A percentile compares a stretch with the other conserved stretches of the same genome.
phyloP scores from a whole-genome alignment of 805 yeast genomes.

The Sungouiella thailandica region DNA sequence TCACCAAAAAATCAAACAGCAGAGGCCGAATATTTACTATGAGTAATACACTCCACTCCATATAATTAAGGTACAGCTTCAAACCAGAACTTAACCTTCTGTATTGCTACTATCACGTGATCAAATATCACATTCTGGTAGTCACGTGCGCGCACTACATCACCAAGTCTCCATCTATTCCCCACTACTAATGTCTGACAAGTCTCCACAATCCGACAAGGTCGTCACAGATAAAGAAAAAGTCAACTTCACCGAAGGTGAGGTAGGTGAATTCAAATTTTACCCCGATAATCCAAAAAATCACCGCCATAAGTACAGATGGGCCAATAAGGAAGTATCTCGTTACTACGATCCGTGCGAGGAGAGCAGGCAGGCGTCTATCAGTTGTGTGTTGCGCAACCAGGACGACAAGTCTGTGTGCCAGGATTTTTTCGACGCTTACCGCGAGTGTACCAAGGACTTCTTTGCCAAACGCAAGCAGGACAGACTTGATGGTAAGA shows the following conservation, averaged over 20 bases:
- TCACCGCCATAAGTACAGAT: constrained; percentile 60
- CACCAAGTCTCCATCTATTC: too few relatives aligned
- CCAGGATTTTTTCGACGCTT: constrained; percentile 83
- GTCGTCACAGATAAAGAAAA: constrained; percentile 32
- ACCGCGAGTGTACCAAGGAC: constrained; percentile 66
- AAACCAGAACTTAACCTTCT: too few relatives aligned
- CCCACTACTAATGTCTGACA: constrained; percentile 5
- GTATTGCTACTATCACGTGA: too few relatives aligned
- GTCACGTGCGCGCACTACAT: too few relatives aligned
- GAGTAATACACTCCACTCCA: too few relatives aligned
- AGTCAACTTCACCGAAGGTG: constrained; percentile 55
- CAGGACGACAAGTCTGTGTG: constrained; percentile 61
- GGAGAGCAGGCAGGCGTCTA: constrained; percentile 81
- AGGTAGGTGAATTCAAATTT: constrained; percentile 50
- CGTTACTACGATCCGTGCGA: constrained; percentile 91
- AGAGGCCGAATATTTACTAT: too few relatives aligned
- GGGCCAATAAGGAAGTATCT: constrained; percentile 73
- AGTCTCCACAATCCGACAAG: constrained; percentile 16
- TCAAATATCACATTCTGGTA: too few relatives aligned
- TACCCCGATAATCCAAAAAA: constrained; percentile 88
- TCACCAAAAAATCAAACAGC: too few relatives aligned
- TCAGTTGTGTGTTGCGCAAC: constrained; percentile 77
- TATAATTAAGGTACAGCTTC: too few relatives aligned
- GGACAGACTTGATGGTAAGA: constrained; percentile 33
- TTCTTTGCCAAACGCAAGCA: constrained; percentile 35